Base-by-base conservation (phyloP, 78 protist genomes). In the Chrysochromulina parva region DNA sequence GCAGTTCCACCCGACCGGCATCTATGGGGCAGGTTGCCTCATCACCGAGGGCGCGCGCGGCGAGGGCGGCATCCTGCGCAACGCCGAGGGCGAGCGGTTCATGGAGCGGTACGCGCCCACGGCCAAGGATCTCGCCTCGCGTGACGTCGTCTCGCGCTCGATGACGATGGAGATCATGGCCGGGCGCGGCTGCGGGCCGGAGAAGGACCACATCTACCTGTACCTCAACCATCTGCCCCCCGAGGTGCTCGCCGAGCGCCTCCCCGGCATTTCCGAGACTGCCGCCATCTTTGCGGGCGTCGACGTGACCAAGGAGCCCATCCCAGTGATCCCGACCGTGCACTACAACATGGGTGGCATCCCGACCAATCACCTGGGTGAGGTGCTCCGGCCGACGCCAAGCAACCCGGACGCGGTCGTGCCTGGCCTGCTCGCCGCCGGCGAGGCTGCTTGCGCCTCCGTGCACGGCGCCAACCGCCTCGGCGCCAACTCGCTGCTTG, bases 321-420 rank as follows among this genome's bases (percentile, higher is more conserved):
- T 98, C 71, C 99, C 99, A 10, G 97, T 98, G 38, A 90, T 98
- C 50, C 99, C 99, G 69, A 98, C 99, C 62, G 99, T 98, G 60
- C 99, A 98, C 90, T 98, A 98, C 99, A 98, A 97, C 96, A 98
- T 98, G 99, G 99, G 99, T 59, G 99, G 99, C 87, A 92, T 98
- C 85, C 99, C 99, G 55, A 98, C 99, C 86, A 95, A 96, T 94
- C 90, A 93, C 94, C 81, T 80, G 78, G 84, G 57, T 14, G 19
- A 78, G 86, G 59, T 52, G 38, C 58, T 89, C 86, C n/a, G 48
- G 17, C 82, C 82, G 28, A 89, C 92, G n/a, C 10, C 62, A 48
- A 86, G 48, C 19, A 81, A 93, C 19, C 81, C 88, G 50, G 96
- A 95, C 38, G 87, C 92, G 28, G n/a, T 95, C 47, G 97, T 98